A percentile compares a stretch with the other conserved stretches of the same genome.
Conservation (phyloP, 768 basidiomycete species). For the Termitomyces sp. region DNA sequence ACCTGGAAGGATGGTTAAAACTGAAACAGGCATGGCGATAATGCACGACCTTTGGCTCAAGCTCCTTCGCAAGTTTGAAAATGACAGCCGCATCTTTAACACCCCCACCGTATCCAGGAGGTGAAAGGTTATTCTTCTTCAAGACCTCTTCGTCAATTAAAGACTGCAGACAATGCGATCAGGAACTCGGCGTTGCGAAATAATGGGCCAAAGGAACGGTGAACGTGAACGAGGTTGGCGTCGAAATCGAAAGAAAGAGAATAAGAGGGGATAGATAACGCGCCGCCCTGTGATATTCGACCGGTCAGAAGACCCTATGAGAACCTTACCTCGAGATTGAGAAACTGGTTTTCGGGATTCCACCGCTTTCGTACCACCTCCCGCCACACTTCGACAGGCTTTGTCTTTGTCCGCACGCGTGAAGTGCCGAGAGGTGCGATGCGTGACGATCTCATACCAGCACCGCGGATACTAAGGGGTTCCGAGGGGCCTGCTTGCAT, state of each 20-base stretch:
- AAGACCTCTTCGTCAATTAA: conserved; percentile 78
- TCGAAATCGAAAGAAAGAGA: conserved; percentile 6
- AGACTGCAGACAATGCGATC: conserved; percentile 41
- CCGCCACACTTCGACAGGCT: conserved; percentile 66
- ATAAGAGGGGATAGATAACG: not conserved
- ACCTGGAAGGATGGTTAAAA: conserved; percentile 37
- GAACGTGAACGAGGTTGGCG: conserved; percentile 15
- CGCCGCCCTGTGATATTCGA: conserved; percentile 12
- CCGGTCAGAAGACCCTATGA: conserved; percentile 12
- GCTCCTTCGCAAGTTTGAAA: conserved; percentile 80
- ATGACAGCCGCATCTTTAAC: conserved; percentile 74
- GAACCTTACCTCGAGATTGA: conserved; percentile 76
- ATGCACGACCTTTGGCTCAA: conserved; percentile 62
- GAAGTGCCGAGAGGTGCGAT: not conserved
- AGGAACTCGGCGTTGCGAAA: conserved; percentile 16
- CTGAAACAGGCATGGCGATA: not conserved
- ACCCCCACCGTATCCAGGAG: conserved; percentile 69
- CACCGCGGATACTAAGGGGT: conserved; percentile 64
- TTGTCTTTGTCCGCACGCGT: conserved; percentile 13
- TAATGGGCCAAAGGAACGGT: conserved; percentile 12
- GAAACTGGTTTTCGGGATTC: conserved; percentile 62
- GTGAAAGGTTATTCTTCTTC: conserved; percentile 62
- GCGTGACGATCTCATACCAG: conserved; percentile 20
- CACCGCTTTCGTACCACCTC: conserved; percentile 72
- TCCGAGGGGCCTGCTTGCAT: conserved; percentile 43